Percentiles rank a stretch among this genome's conserved stretches.
phyloP scores from a whole-genome alignment of 352 stramenopile genomes.

The Phytophthora aleatoria region DNA sequence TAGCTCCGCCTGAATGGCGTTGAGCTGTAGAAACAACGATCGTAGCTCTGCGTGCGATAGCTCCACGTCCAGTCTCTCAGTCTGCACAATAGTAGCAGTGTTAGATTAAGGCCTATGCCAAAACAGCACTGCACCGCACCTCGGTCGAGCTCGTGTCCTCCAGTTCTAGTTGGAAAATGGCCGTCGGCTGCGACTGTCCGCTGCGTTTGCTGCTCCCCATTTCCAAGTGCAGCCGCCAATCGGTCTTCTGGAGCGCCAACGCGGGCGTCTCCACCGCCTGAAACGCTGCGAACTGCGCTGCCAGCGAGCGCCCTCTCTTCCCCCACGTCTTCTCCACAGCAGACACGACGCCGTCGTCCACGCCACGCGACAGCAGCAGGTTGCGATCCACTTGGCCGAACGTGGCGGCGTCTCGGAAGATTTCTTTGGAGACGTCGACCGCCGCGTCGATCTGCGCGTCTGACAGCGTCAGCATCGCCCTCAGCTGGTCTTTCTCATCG shows the following conservation, averaged over 20 bases:
- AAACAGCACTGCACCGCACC: slow-evolving; percentile 6
- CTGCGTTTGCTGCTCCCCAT: slow-evolving; percentile 50
- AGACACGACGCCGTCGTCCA: slow-evolving; percentile 33
- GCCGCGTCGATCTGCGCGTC: slow-evolving; percentile 44
- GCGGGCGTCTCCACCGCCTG: slow-evolving; percentile 14
- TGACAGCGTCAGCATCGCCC: slow-evolving; percentile 49
- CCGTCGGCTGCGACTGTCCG: slow-evolving; percentile 44
- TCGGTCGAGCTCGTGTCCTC: slow-evolving; percentile 22
- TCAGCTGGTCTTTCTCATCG: slow-evolving; percentile 52
- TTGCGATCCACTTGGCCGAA: slow-evolving; percentile 46
- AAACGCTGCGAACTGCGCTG: slow-evolving; percentile 13
- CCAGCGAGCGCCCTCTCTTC: slow-evolving; percentile 49
- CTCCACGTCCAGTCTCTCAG: slow-evolving; percentile 61
- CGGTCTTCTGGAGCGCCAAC: slow-evolving; percentile 39
- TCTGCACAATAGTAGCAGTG: slow-evolving; percentile 20
- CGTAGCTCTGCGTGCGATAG: slow-evolving; percentile 61
- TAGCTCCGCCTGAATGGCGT: slow-evolving; percentile 57
- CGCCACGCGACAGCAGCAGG: slow-evolving; percentile 29
- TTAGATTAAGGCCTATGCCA: not conserved
- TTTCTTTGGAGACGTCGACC: slow-evolving; percentile 29
- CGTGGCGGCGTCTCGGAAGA: slow-evolving; percentile 50
- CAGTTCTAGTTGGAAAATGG: slow-evolving; percentile 63
- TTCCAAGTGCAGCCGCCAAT: slow-evolving; percentile 63
- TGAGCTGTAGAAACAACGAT: slow-evolving; percentile 65
- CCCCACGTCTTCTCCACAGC: slow-evolving; percentile 60